Conservation (phyloP, 768 basidiomycete species). For the Agrocybe praecox region DNA sequence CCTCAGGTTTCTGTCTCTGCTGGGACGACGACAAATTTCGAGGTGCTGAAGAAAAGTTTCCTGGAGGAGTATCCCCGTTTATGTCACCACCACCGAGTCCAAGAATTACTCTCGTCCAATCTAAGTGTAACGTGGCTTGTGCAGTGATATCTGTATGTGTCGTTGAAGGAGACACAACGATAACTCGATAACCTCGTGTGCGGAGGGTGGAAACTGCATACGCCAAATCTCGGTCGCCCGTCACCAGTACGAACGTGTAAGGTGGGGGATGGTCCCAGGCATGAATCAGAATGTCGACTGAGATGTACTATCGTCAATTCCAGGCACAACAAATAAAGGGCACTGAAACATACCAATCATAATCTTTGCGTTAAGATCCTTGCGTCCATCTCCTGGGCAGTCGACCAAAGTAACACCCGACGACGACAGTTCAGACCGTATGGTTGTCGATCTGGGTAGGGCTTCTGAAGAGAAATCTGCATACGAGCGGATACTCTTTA, state of each 20-base stretch:
- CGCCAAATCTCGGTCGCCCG: slow-evolving; percentile 68
- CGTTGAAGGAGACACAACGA: slow-evolving; percentile 47
- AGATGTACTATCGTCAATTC: not conserved
- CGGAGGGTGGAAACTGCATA: slow-evolving; percentile 63
- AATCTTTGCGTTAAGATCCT: slow-evolving; percentile 29
- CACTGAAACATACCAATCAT: slow-evolving; percentile 25
- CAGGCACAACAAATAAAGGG: not conserved
- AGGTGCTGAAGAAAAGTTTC: not conserved
- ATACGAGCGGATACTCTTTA: slow-evolving; percentile 25
- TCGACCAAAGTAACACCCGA: slow-evolving; percentile 34
- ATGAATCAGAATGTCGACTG: slow-evolving; percentile 70
- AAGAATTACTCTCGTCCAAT: slow-evolving; percentile 36
- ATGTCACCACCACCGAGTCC: slow-evolving; percentile 8
- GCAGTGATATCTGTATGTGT: slow-evolving; percentile 48
- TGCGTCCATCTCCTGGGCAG: slow-evolving; percentile 29
- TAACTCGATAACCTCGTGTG: slow-evolving; percentile 52
- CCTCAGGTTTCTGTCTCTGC: not conserved
- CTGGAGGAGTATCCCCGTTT: not conserved
- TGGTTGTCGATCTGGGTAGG: slow-evolving; percentile 1
- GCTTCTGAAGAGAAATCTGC: slow-evolving; percentile 18
- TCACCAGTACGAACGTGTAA: slow-evolving; percentile 59
- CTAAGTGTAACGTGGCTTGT: slow-evolving; percentile 55
- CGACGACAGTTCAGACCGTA: slow-evolving; percentile 30
- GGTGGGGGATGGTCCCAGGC: slow-evolving; percentile 60
- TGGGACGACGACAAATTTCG: not conserved